Conservation (phyloP, 2,329 filamentous ascomycete species). For the Colletotrichum sojae region DNA sequence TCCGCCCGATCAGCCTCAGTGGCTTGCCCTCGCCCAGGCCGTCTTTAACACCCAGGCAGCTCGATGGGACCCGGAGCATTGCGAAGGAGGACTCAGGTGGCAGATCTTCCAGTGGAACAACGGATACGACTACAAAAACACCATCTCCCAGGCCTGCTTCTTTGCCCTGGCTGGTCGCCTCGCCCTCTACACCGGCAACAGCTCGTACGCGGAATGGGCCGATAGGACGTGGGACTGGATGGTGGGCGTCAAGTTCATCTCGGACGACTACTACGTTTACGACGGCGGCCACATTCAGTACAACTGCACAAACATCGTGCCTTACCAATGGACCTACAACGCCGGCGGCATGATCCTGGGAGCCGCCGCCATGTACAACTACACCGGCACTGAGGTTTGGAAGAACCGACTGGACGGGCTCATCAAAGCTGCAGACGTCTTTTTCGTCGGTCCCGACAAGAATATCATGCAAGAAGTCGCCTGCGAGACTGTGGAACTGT, state of each 20-base stretch:
- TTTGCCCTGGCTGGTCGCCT: constrained; percentile 77
- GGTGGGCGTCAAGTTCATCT: constrained; percentile 68
- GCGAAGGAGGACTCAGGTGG: constrained; percentile 84
- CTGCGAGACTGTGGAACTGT: constrained; percentile 73
- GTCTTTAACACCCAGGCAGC: constrained; percentile 85
- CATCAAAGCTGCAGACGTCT: constrained; percentile 66
- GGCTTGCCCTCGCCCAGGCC: constrained; percentile 81
- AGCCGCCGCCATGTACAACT: constrained; percentile 78
- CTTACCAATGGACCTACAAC: constrained; percentile 80
- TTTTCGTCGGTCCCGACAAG: constrained; percentile 66
- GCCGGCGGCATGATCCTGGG: constrained; percentile 76
- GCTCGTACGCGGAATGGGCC: constrained; percentile 84
- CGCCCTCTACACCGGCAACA: constrained; percentile 82
- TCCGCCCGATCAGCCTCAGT: constrained; percentile 69
- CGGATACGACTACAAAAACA: constrained; percentile 84
- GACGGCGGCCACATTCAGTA: constrained; percentile 71
- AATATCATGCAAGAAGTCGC: constrained; percentile 76
- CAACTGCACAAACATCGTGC: constrained; percentile 71
- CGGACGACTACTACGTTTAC: constrained; percentile 71
- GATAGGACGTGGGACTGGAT: constrained; percentile 81
- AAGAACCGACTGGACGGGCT: constrained; percentile 70
- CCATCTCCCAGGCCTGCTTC: constrained; percentile 74
- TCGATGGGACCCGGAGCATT: constrained; percentile 79
- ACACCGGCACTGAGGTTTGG: constrained; percentile 68
- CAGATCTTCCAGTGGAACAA: constrained; percentile 88